A percentile compares a stretch with the other conserved stretches of the same genome.
Conservation (phyloP, 2,329 filamentous ascomycete species). For the Ilyonectria destructans region DNA sequence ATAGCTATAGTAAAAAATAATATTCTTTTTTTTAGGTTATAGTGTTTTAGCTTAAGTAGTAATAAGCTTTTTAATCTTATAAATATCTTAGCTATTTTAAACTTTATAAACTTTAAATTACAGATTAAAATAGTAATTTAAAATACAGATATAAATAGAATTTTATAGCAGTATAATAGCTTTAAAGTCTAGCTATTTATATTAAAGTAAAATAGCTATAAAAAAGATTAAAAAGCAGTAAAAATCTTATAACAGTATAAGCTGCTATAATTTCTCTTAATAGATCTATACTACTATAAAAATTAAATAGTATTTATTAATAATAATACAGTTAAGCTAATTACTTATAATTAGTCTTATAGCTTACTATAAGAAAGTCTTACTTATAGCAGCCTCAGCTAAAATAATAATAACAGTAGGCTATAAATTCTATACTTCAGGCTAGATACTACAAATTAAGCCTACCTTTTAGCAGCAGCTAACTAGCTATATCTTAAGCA, state of each 20-base stretch:
- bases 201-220: too few species aligned
- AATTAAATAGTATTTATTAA: neutral
- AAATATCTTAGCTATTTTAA: too few species aligned
- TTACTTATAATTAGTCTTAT: neutral
- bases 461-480: neutral
- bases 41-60: neutral
- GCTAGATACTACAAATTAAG: neutral
- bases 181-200: too few species aligned
- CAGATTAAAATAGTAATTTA: too few species aligned
- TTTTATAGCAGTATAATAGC: too few species aligned
- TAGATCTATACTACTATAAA: too few species aligned
- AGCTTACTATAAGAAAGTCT: neutral
- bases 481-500: neutral
- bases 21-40: neutral
- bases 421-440: neutral
- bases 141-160: too few species aligned
- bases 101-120: too few species aligned
- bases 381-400: neutral
- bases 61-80: neutral
- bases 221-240: too few species aligned
- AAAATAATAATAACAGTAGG: neutral
- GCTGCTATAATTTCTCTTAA: too few species aligned
- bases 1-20: slow-evolving; percentile 1
- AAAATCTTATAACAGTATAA: too few species aligned
- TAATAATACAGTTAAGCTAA: neutral